Evolutionary conservation across 176 grass and related monocot genomes (phyloP), one percentile per base, ranked within the genome.

Genomic region (Aegilops sharonensis): DNA sequence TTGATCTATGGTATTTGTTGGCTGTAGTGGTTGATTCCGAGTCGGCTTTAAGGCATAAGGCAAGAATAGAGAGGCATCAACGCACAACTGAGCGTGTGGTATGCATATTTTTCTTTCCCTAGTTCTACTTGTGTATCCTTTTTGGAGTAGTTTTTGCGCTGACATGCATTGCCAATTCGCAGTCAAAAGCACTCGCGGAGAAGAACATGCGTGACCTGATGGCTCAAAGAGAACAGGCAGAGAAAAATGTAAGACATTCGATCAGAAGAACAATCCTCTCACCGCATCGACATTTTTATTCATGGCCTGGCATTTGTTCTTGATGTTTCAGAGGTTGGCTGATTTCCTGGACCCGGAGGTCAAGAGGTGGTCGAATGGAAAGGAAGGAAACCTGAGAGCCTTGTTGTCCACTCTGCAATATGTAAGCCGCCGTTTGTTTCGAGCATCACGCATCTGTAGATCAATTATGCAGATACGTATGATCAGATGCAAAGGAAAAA

Each of bases 351-450:
- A 96, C 89, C 89, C 92, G 52, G 97, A 99, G 30, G 87, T 99
- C 77, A 99, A 94, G 89, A 88, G 97, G 84, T 99, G 97, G 97
- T 99, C 97, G 79, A 95, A 90, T 18, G 97, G 97, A 78, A 99
- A 99, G 81, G 92, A 94, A 89, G 97, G 94, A 89, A 99, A 99
- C 87, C 83, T 99, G 60, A 91, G 97, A 47, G 97, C 97, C 21
- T 72, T 99, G 87, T 39, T 99, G 18, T 99, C 97, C 40, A 99
- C 97, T 36, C 85, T 99, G 67, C 97, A 99, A 96, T 99, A 99
- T 40, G 97, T 99, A 91, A 86, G n/a, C n/a, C n/a, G n/a, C n/a
- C n/a, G n/a, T n/a, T n/a, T n/a, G n/a, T n/a, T 11, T 29, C 3
- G 5, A 40, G 64, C 42, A 5, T 9, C 45, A 13, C 1, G 1